Percentiles rank a stretch among this genome's conserved stretches.
These are phyloP conservation scores for Gossypium davidsonii DNA, from an alignment of 441 rosid species.

Conservation along the genomic window DNA sequence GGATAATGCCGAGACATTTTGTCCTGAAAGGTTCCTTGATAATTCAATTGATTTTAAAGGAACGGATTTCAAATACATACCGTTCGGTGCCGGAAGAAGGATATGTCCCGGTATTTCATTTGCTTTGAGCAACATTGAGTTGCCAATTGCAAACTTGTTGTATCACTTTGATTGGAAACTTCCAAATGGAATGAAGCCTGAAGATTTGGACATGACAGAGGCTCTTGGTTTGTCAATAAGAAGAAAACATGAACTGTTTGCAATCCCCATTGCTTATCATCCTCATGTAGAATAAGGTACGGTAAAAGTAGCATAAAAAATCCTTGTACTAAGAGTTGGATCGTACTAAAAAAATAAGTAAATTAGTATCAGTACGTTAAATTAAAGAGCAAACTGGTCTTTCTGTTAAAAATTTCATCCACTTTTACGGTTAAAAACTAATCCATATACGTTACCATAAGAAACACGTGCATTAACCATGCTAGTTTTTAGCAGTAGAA, in stretches of 20 bases:
- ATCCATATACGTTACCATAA: too few relatives aligned
- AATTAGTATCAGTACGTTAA: too few relatives aligned
- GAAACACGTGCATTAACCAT: too few relatives aligned
- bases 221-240: neutral
- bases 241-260: neutral
- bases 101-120: constrained; percentile 13
- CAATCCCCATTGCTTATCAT: neutral
- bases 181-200: constrained; percentile 1
- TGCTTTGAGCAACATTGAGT: constrained; percentile 1
- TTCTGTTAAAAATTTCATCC: too few relatives aligned
- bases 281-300: too few relatives aligned
- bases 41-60: constrained; percentile 4
- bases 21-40: constrained; percentile 12
- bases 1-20: constrained; percentile 1
- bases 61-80: constrained; percentile 10
- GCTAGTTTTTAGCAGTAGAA: too few relatives aligned
- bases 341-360: too few relatives aligned
- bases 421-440: too few relatives aligned
- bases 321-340: too few relatives aligned
- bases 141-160: constrained; percentile 1
- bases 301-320: too few relatives aligned
- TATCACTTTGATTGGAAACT: constrained; percentile 14
- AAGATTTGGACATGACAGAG: constrained; percentile 17
- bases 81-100: constrained; percentile 13
- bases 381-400: too few relatives aligned